Base-by-base conservation (phyloP, 2,329 filamentous ascomycete genomes). In the Thielaviopsis populi region DNA sequence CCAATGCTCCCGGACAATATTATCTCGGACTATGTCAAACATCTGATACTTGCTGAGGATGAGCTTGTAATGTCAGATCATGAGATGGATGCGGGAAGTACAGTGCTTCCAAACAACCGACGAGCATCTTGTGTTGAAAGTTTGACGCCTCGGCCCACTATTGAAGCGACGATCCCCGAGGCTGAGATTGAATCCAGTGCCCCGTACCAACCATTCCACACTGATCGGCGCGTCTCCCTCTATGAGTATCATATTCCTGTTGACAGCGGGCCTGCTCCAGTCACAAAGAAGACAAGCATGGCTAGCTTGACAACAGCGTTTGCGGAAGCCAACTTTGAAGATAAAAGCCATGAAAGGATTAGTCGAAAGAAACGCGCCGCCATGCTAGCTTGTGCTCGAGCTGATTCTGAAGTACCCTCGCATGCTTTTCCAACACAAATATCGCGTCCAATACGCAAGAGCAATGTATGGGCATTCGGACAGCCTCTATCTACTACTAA, bases 161-260 rank as follows among this genome's bases (percentile, higher is more conserved):
- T 77, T 72, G 87, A 77, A 73, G 88, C 75, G 72, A 87, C 76
- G 72, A 91, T 83, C 64, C 83, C 84, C 0, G 83, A 86, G 68
- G 90, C 89, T 5, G 91, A 96, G 76, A 95, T 96, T 68, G 94
- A 99, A 71, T 96, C 92, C 1, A 96, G 92, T 70, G 88, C 91
- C 3, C 90, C 92, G 1, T 97, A 96, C 70, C 91, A 96, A 70
- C 92, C 94, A 0, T 96, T 97, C 76, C 92, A 97, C 72, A 94
- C 91, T 0, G 91, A 97, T 70, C 83, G 84, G 63, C 84, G 92
- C 2, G 88, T 97, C 54, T 83, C 80, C n/a, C 78, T 96, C 33
- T 88, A 85, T 68, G 81, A 90, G 50, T 88, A 86, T n/a, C 24
- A 30, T 48, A 41, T 22, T 59, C 40, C 54, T 30, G 54, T 7